Conservation (phyloP, 2,329 filamentous ascomycete species). For the Ceratocystis harringtonii region DNA sequence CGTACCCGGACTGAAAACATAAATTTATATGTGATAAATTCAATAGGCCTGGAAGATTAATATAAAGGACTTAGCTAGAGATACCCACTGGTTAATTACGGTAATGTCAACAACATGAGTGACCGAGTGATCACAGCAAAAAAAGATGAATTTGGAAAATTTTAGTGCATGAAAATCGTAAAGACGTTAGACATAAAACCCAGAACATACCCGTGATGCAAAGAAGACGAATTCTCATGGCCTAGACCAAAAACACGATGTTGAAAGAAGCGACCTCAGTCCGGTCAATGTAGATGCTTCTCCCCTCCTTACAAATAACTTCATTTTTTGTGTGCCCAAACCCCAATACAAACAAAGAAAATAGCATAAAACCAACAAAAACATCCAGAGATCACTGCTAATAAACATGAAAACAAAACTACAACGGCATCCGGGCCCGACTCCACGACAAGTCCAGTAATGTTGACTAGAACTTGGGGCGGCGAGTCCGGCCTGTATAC, state of each 20-base stretch:
- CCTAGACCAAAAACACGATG: not conserved
- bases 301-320: not conserved
- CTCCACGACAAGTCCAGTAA: too few relatives aligned
- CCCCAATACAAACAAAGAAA: not conserved
- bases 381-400: not conserved
- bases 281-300: not conserved
- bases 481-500: conserved; percentile 82
- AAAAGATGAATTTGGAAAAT: not conserved
- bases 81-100: too few relatives aligned
- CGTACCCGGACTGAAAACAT: not conserved
- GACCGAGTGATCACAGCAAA: not conserved
- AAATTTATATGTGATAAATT: not conserved
- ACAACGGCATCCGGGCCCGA: not conserved
- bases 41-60: not conserved
- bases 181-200: not conserved
- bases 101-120: too few relatives aligned
- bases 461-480: conserved; percentile 49
- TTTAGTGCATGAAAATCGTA: not conserved
- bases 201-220: not conserved
- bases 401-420: conserved; percentile 2
- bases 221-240: not conserved
- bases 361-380: not conserved
- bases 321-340: conserved; percentile 4
- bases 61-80: not conserved
- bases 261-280: not conserved